Base-by-base conservation (phyloP, 2,329 filamentous ascomycete genomes). In the Claviceps sp. region DNA sequence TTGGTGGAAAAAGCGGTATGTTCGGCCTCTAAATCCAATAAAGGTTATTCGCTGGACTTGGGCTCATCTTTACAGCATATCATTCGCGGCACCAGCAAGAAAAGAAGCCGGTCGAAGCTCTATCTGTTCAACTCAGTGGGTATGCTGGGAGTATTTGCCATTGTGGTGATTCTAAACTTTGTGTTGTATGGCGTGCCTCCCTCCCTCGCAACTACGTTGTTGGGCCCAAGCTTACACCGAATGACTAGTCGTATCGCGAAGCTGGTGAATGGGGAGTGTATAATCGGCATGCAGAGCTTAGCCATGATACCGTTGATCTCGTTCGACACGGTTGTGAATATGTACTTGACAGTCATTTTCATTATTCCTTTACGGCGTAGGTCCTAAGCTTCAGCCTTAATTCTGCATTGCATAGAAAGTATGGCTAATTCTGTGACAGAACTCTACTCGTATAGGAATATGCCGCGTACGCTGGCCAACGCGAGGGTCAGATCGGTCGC, bases 331-430 rank as follows among this genome's bases (percentile, higher is more conserved):
- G 56, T 81, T 1, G 74, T 81, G 51, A 84, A 84, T 58, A 73
- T 81, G 20, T 84, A 83, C 56, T 67, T 84, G 1, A 84, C 79
- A 1, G 68, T 75, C 4, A 67, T 84, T n/a, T 84, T 85, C 61
- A 65, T 85, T 2, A 67, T 77, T n/a, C 79, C 79, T 2, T 61
- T 84, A 1, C 74, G 72, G 54, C 70, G 77, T 81, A 65, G 59
- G 71, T 56, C 13, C 20, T 5, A n/a, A n/a, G 1, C 5, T 22
- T 30, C 9, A 37, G 45, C 7, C 9, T 16, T 2, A 13, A 13
- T 18, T 5, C 0, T 4, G 24, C 24, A n/a, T 20, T 7, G 22
- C 26, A 7, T 13, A 3, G 5, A 37, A 22, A 34, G 8, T 37
- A 16, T 20, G 4, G 7, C 41, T 24, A 22, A 46, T 24, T 30